Base-by-base conservation (phyloP, 179 eudicot species). In the Gypsophila paniculata region DNA sequence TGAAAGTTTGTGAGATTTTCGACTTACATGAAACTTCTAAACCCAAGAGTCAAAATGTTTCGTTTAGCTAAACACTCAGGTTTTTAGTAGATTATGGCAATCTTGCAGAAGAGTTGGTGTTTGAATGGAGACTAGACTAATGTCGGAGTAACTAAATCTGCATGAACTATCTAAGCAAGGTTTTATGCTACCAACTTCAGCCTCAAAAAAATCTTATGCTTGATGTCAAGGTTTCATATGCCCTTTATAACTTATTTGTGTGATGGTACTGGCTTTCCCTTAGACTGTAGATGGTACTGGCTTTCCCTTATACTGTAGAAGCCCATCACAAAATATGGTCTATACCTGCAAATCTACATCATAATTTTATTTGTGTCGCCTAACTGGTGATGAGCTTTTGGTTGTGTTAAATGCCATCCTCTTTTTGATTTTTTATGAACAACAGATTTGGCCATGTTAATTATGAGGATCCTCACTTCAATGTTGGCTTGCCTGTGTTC, bases 391-490 rank as follows among this genome's bases (percentile, higher is more conserved):
- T 48, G 29, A 66, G 21, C 38, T 0, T 15, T 14, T 68, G 1
- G 42, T n/a, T 29, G 9, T 68, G 60, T 9, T 44, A 51, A 71
- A 36, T 62, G 66, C 65, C 32, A 54, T 21, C 22, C 38, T 29
- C 14, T 29, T 29, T 23, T n/a, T 58, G 25, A 21, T n/a, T 65
- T 48, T 49, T 14, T 79, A 9, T 60, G 23, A 29, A 32, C 44
- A 15, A 61, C 88, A 95, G 99, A 81, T 95, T 92, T 80, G 99
- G 97, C 58, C 99, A 95, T 85, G 99, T 95, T 52, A 95, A 95
- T 74, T 95, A 95, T 46, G 99, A 95, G 83, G 99, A 95, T 80
- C 97, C 99, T 74, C 96, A 95, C 81, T 92, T 88, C 89, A 95
- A 95, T 76, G 95, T 95, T 77, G 99, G 99, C 71, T 79, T 95